These are phyloP conservation scores for Pseudogymnoascus sp. DNA, from an alignment of 2,329 filamentous ascomycete genomes.

Conservation along the genomic window DNA sequence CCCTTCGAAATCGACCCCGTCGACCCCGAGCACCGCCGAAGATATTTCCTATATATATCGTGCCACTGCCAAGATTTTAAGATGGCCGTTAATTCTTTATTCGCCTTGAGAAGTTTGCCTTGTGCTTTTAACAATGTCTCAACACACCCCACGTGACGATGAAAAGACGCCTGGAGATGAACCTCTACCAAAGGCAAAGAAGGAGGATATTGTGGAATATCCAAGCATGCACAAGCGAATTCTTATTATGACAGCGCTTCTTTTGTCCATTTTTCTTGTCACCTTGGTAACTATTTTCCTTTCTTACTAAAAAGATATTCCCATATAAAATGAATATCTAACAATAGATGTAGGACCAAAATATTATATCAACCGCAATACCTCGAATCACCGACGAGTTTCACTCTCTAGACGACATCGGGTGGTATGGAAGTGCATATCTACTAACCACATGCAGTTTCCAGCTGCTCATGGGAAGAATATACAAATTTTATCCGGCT, in stretches of 20 bases:
- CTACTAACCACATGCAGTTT: conserved; percentile 25
- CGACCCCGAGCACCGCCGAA: background rate
- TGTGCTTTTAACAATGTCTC: conserved; percentile 10
- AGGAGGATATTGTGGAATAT: conserved; percentile 11
- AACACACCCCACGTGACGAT: conserved; percentile 1
- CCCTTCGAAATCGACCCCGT: background rate
- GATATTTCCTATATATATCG: background rate
- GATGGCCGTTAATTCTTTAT: background rate
- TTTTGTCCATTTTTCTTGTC: conserved; percentile 21
- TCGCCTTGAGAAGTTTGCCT: background rate
- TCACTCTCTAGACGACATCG: conserved; percentile 18
- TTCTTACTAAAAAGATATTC: background rate
- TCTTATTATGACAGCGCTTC: conserved; percentile 20
- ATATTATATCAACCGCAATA: conserved; percentile 13
- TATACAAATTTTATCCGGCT: conserved; percentile 24
- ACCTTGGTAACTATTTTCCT: conserved; percentile 17
- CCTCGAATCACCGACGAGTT: conserved; percentile 20
- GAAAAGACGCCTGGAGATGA: conserved; percentile 12
- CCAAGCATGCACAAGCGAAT: conserved; percentile 17
- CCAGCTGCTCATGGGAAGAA: conserved; percentile 19
- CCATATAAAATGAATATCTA: background rate
- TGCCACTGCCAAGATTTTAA: background rate
- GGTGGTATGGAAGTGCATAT: conserved; percentile 33
- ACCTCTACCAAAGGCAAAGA: conserved; percentile 1
- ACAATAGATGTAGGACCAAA: conserved; percentile 23